These are phyloP conservation scores for Globisporangium barbulae DNA, from an alignment of 352 stramenopile species.

Conservation along the genomic window DNA sequence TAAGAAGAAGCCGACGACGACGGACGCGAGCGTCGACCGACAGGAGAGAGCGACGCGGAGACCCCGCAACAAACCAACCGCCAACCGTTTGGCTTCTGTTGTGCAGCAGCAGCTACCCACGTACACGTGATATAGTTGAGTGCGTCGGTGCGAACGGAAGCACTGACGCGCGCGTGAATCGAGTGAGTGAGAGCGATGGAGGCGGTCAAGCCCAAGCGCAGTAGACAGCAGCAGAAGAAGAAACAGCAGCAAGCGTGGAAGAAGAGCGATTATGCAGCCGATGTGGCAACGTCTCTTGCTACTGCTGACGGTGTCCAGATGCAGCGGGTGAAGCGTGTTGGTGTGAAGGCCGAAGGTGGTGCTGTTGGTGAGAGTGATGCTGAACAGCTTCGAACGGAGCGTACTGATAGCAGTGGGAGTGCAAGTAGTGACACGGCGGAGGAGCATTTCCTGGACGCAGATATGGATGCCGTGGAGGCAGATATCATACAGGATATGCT, in stretches of 20 bases:
- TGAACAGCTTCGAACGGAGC: not conserved
- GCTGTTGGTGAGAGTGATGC: not conserved
- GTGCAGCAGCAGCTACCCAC: not conserved
- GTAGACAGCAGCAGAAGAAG: conserved; percentile 6
- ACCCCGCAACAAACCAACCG: not conserved
- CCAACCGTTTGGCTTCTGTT: not conserved
- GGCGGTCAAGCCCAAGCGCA: conserved; percentile 10
- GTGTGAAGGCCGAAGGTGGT: not conserved
- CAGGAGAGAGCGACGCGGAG: conserved; percentile 1
- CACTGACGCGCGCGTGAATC: not conserved
- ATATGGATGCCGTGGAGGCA: conserved; percentile 4
- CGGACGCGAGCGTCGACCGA: not conserved
- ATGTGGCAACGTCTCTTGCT: not conserved
- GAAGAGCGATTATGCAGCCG: not conserved
- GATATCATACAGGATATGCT: conserved; percentile 16
- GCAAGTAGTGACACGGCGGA: conserved; percentile 9
- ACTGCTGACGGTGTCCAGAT: not conserved
- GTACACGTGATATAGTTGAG: too few relatives aligned
- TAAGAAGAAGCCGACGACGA: not conserved
- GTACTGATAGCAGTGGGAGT: conserved; percentile 6
- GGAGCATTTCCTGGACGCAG: not conserved
- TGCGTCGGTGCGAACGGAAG: not conserved
- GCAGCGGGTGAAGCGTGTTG: not conserved
- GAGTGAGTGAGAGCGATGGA: not conserved
- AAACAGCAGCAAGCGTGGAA: conserved; percentile 1